These are phyloP conservation scores for Verticillium dahliae DNA, from an alignment of 2,329 filamentous ascomycete species.

Conservation along the genomic window DNA sequence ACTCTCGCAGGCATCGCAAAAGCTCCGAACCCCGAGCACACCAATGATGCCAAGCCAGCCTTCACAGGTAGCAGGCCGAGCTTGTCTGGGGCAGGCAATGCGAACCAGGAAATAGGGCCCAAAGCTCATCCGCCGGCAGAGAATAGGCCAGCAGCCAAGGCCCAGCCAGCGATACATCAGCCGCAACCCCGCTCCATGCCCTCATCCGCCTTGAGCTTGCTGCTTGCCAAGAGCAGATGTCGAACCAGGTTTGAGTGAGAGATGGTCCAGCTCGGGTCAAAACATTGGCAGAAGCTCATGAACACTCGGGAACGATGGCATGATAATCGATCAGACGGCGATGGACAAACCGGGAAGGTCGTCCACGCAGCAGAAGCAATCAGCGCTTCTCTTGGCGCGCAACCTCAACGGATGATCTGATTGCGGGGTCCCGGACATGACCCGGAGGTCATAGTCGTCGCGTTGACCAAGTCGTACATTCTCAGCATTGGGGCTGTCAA, in stretches of 20 bases:
- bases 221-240: neutral
- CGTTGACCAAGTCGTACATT: neutral
- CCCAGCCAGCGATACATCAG: neutral
- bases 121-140: neutral
- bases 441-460: neutral
- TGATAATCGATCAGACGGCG: neutral
- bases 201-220: neutral
- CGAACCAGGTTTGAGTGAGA: neutral
- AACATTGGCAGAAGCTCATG: too few species aligned
- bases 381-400: neutral
- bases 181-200: neutral
- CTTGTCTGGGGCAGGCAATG: neutral
- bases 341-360: too few species aligned
- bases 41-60: too few species aligned
- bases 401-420: neutral
- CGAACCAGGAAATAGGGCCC: neutral
- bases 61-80: too few species aligned
- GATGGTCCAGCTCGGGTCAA: too few species aligned
- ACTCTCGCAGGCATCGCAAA: neutral
- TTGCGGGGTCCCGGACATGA: neutral
- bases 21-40: neutral
- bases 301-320: neutral
- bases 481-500: neutral
- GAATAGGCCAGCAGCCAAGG: too few species aligned
- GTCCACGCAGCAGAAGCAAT: too few species aligned